Evolutionary conservation across 495 filamentous ascomycete species (phyloP).

Genomic region (Lophium mytilinum): DNA sequence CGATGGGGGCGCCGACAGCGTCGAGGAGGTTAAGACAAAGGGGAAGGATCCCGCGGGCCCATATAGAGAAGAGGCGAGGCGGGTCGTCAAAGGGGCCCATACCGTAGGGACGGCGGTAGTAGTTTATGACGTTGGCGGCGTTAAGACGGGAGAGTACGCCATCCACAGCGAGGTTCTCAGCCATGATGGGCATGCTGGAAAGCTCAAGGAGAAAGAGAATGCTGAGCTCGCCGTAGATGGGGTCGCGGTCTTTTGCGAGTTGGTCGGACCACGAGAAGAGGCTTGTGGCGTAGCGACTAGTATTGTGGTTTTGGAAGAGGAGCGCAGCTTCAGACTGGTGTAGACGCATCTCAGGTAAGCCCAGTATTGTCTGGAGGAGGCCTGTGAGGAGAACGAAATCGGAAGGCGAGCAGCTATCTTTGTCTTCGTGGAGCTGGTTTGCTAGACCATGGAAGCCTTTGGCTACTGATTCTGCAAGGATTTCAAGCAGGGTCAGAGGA

Average conservation of each 20-base stretch:
- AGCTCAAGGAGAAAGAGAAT: constrained; percentile 82
- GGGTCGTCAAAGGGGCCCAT: constrained; percentile 63
- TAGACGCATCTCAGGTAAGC: constrained; percentile 56
- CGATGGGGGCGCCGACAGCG: constrained; percentile 64
- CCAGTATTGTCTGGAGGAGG: constrained; percentile 72
- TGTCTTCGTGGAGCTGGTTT: constrained; percentile 57
- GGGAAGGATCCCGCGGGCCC: constrained; percentile 79
- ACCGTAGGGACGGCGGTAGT: constrained; percentile 57
- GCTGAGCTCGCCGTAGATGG: constrained; percentile 87
- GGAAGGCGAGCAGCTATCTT: constrained; percentile 41
- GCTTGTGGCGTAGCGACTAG: constrained; percentile 70
- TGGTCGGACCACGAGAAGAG: constrained; percentile 93
- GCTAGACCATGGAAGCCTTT: constrained; percentile 73
- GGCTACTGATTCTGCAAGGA: constrained; percentile 68
- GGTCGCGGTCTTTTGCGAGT: constrained; percentile 62
- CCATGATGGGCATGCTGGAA: constrained; percentile 69
- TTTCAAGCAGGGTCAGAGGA: constrained; percentile 49
- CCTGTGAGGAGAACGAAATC: constrained; percentile 88
- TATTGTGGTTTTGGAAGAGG: constrained; percentile 53
- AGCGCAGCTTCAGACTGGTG: constrained; percentile 53
- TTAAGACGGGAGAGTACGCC: constrained; percentile 68
- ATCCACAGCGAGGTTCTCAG: constrained; percentile 82
- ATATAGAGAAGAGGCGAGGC: constrained; percentile 66
- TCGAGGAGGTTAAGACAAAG: constrained; percentile 83
- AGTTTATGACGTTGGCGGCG: constrained; percentile 63